A percentile compares a stretch with the other conserved stretches of the same genome.
phyloP scores from a whole-genome alignment of 1,284 basidiomycete genomes.

The Malassezia furfur region DNA sequence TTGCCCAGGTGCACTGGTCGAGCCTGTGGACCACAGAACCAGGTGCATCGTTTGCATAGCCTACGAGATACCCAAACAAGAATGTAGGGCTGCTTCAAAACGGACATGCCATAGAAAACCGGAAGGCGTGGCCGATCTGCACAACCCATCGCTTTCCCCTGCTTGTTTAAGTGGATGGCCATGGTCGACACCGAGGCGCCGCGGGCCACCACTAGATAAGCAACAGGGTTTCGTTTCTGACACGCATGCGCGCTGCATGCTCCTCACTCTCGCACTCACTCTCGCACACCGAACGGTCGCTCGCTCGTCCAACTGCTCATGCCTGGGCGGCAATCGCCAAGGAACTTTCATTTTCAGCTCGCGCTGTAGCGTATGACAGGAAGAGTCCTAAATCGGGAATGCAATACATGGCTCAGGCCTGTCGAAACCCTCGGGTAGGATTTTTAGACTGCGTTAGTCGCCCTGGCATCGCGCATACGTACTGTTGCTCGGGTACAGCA shows the following conservation, averaged over 20 bases:
- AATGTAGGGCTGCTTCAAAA: slow-evolving; percentile 39
- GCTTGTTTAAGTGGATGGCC: slow-evolving; percentile 30
- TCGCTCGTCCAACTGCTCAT: background rate
- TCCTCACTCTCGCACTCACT: background rate
- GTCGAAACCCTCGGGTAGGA: background rate
- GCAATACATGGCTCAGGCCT: slow-evolving; percentile 9
- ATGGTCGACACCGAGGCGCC: background rate
- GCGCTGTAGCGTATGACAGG: slow-evolving; percentile 9
- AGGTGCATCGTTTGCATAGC: background rate
- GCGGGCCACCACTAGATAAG: slow-evolving; percentile 15
- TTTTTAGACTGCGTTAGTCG: slow-evolving; percentile 14
- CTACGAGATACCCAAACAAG: slow-evolving; percentile 9
- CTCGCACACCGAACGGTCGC: background rate
- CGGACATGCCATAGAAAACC: slow-evolving; percentile 19
- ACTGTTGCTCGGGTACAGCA: slow-evolving; percentile 53
- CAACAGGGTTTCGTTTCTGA: slow-evolving; percentile 10
- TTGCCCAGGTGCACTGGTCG: slow-evolving; percentile 5
- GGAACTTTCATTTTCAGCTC: slow-evolving; percentile 12
- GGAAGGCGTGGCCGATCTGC: slow-evolving; percentile 32
- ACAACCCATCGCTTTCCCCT: slow-evolving; percentile 28
- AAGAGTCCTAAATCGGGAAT: slow-evolving; percentile 9
- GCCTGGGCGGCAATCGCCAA: background rate
- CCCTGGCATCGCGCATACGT: background rate
- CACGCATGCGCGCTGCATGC: background rate
- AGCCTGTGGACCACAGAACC: background rate